These are phyloP conservation scores for Penstemon davidsonii DNA, from an alignment of 257 asterid species.

Conservation along the genomic window DNA sequence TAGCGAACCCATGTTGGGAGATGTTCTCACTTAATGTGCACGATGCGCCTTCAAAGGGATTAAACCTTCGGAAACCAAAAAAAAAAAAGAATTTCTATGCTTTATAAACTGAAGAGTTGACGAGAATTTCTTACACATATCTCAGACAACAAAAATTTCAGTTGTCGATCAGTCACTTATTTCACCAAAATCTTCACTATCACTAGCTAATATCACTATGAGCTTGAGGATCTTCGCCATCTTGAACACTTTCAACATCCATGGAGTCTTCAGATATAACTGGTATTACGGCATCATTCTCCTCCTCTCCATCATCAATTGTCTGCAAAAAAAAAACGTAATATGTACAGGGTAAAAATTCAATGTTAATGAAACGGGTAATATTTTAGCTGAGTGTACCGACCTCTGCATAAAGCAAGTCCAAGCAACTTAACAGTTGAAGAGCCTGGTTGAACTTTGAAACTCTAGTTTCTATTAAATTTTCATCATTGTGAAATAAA, in stretches of 20 bases:
- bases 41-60: too few relatives aligned
- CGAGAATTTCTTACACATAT: slow-evolving; percentile 5
- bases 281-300: slow-evolving; percentile 43
- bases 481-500: neutral
- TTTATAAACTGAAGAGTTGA: too few relatives aligned
- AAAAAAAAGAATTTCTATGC: too few relatives aligned
- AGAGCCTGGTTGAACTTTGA: slow-evolving; percentile 62
- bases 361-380: too few relatives aligned
- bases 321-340: slow-evolving; percentile 42
- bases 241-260: slow-evolving; percentile 63
- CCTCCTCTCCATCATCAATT: slow-evolving; percentile 58
- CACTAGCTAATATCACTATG: slow-evolving; percentile 54
- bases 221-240: slow-evolving; percentile 41
- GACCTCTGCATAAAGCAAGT: slow-evolving; percentile 78
- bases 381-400: slow-evolving; percentile 22
- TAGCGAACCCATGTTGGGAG: too few relatives aligned
- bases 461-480: slow-evolving; percentile 68
- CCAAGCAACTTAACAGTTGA: slow-evolving; percentile 68
- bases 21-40: too few relatives aligned
- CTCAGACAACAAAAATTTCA: slow-evolving; percentile 17
- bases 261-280: slow-evolving; percentile 58
- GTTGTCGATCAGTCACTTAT: slow-evolving; percentile 40
- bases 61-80: too few relatives aligned
- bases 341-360: neutral
- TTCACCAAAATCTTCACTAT: slow-evolving; percentile 42